Evolutionary conservation across 2,329 filamentous ascomycete genomes (phyloP), one percentile per base, ranked within the genome.

Genomic region (Helicocarpus griseus): DNA sequence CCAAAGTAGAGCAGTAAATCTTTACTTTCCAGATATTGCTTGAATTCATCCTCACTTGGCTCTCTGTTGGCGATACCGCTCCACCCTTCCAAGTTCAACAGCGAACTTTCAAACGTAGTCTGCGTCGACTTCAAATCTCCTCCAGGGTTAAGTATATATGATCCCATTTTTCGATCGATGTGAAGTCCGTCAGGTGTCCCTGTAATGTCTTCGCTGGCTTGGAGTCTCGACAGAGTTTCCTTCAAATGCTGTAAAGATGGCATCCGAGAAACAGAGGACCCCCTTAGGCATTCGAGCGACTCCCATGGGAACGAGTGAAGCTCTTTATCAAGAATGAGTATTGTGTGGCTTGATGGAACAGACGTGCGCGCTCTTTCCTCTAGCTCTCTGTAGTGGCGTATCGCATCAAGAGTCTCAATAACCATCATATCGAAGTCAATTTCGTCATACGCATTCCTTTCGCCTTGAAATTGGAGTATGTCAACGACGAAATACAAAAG

Each of bases 221-320:
- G 80, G 13, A 35, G 14, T 17, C 26, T 47, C 0, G 85, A 63
- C 13, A 98, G 79, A 5, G 90, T 78, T 31, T 89, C 82, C 13
- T 87, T 82, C 8, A 98, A 77, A 57, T 85, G 89, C 26, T 85
- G 85, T 36, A 98, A 77, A 0, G 89, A 96, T 5, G 91, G 89
- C 22, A 98, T 83, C 11, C 93, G 83, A 3, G 89, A 95, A 33
- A 96, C 85, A 0, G 91, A 85, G 3, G 84, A 75, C 2, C 79
- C 80, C 56, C 87, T 79, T 63, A 98, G 80, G 64, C 89, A 96
- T 0, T 90, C 89, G 35, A 98, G 72, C 0, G 89, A 95, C 65
- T 98, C 93, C 93, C 94, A 98, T 0, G 93, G 93, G 62, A 98
- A 95, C 1, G 81, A 77, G 62, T 97, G 93, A 2, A 98, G 77